phyloP scores from a whole-genome alignment of 805 yeast genomes.

The Ogataea parapolymorpha region DNA sequence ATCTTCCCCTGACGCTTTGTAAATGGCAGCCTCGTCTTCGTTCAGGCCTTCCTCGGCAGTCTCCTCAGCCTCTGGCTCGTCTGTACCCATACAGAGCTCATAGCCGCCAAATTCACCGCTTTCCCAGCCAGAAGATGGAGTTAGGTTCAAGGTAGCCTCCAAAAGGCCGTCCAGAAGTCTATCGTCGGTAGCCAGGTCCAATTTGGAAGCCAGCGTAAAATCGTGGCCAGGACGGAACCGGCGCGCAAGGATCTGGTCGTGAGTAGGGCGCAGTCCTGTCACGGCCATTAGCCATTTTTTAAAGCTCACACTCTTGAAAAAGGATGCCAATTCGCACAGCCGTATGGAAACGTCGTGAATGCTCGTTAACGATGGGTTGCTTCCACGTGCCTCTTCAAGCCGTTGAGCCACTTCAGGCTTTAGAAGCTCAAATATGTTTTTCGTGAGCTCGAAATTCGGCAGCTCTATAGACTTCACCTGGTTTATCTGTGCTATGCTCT shows the following conservation, averaged over 20 bases:
- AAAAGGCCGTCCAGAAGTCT: constrained; percentile 47
- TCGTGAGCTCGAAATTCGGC: constrained; percentile 48
- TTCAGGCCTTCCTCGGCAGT: constrained; percentile 34
- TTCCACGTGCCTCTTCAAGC: constrained; percentile 3
- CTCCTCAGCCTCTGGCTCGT: constrained; percentile 38
- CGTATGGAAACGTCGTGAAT: constrained; percentile 26
- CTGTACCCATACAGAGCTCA: constrained; percentile 79
- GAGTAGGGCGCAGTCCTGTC: constrained; percentile 58
- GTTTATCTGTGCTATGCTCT: constrained; percentile 32
- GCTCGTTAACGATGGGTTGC: constrained; percentile 19
- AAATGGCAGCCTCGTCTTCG: constrained; percentile 83
- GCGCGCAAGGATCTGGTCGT: constrained; percentile 70
- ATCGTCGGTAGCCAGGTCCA: constrained; percentile 28
- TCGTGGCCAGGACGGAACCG: constrained; percentile 95
- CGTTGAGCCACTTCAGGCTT: background rate
- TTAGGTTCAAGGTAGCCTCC: constrained; percentile 79
- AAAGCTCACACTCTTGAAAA: constrained; percentile 61
- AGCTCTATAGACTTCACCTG: constrained; percentile 40
- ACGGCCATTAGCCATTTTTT: constrained; percentile 63
- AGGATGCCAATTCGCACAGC: constrained; percentile 51
- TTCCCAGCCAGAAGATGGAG: constrained; percentile 84
- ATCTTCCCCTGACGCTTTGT: constrained; percentile 63
- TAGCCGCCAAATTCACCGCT: constrained; percentile 93
- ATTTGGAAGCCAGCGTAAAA: constrained; percentile 79
- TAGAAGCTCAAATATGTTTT: constrained; percentile 11